These are phyloP conservation scores for Nematodospora anomalae DNA, from an alignment of 1,139 yeast species.

Conservation along the genomic window DNA sequence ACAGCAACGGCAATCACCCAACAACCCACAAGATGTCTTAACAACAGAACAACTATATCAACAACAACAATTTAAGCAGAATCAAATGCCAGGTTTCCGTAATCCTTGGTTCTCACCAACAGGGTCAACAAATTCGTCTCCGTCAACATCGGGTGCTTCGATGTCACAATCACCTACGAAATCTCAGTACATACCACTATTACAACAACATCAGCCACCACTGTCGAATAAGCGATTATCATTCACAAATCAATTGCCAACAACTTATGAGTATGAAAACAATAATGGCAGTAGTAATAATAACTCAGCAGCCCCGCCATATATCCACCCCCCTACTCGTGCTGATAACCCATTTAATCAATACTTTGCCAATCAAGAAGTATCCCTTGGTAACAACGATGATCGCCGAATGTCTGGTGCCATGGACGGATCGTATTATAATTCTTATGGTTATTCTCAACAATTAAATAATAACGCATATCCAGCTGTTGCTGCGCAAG, in stretches of 20 bases:
- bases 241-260: conserved; percentile 49
- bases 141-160: conserved; percentile 12
- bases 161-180: conserved; percentile 34
- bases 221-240: conserved; percentile 35
- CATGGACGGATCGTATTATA: conserved; percentile 29
- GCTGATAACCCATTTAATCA: conserved; percentile 51
- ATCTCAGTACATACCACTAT: conserved; percentile 24
- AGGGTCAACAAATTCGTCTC: conserved; percentile 12
- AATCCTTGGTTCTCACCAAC: conserved; percentile 47
- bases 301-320: conserved; percentile 24
- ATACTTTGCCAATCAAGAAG: conserved; percentile 45
- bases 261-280: conserved; percentile 49
- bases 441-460: conserved; percentile 11
- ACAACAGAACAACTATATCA: conserved; percentile 15
- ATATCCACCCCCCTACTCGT: conserved; percentile 47
- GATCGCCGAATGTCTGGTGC: conserved; percentile 50
- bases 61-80: conserved; percentile 17
- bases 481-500: conserved; percentile 7
- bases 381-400: conserved; percentile 23
- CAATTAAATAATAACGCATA: conserved; percentile 9
- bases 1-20: conserved; percentile 13
- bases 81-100: conserved; percentile 32
- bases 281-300: conserved; percentile 1
- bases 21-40: conserved; percentile 8
- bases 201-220: conserved; percentile 27